A percentile compares a stretch with the other conserved stretches of the same genome.
Conservation (phyloP, 805 yeast genomes). For the Ogataea minuta region DNA sequence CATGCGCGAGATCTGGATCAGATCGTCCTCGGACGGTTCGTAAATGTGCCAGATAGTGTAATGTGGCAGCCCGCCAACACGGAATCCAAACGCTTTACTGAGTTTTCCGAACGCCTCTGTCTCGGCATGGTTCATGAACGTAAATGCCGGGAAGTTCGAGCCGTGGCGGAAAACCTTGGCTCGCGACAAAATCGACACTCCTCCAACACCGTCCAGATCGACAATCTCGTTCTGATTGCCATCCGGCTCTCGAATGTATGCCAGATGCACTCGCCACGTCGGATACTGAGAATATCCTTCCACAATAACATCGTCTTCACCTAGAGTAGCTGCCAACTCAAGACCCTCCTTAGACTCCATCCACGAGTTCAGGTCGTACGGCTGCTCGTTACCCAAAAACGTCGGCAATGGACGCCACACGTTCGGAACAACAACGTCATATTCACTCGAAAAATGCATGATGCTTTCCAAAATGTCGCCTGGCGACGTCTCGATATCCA, state of each 20-base stretch:
- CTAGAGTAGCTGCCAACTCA: slow-evolving; percentile 58
- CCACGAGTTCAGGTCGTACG: slow-evolving; percentile 97
- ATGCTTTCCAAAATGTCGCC: slow-evolving; percentile 71
- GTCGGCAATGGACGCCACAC: slow-evolving; percentile 98
- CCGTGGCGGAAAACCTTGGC: slow-evolving; percentile 76
- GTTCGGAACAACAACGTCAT: slow-evolving; percentile 78
- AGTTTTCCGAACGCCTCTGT: slow-evolving; percentile 86
- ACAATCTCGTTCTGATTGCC: slow-evolving; percentile 65
- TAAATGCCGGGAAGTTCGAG: slow-evolving; percentile 81
- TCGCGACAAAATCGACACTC: slow-evolving; percentile 75
- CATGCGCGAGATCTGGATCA: slow-evolving; percentile 62
- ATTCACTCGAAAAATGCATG: slow-evolving; percentile 56
- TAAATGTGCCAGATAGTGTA: slow-evolving; percentile 89
- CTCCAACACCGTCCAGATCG: slow-evolving; percentile 82
- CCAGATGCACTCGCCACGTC: slow-evolving; percentile 81
- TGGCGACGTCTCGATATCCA: slow-evolving; percentile 79
- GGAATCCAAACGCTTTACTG: slow-evolving; percentile 74
- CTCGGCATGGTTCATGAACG: slow-evolving; percentile 82
- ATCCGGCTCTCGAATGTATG: slow-evolving; percentile 59
- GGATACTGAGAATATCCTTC: slow-evolving; percentile 88
- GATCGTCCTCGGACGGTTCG: slow-evolving; percentile 85
- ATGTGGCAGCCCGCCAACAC: slow-evolving; percentile 86
- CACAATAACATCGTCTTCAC: slow-evolving; percentile 82
- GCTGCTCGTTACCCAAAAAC: slow-evolving; percentile 86
- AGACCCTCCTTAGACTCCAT: slow-evolving; percentile 79